Percentiles rank a stretch among this genome's conserved stretches.
These are phyloP conservation scores for Talaromyces proteolyticus DNA, from an alignment of 495 filamentous ascomycete species.

Conservation along the genomic window DNA sequence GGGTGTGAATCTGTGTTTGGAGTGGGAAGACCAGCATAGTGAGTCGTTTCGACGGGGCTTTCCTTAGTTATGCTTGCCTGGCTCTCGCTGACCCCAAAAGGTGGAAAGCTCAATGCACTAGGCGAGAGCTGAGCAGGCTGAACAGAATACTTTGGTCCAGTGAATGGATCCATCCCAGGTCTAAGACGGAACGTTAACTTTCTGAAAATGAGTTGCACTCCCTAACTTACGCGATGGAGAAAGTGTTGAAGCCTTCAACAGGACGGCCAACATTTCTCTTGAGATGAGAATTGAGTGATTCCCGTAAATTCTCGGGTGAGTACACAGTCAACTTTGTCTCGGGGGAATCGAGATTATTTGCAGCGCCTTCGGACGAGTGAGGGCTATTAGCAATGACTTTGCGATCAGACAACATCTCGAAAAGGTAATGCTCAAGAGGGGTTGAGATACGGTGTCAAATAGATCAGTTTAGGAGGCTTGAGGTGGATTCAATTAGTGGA, in stretches of 20 bases:
- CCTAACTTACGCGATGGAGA: slow-evolving; percentile 4
- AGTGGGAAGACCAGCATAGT: slow-evolving; percentile 3
- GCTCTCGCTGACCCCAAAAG: background rate
- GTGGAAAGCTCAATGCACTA: background rate
- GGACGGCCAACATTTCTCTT: slow-evolving; percentile 9
- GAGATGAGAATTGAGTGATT: slow-evolving; percentile 13
- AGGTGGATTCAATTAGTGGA: too few relatives aligned
- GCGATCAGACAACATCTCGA: slow-evolving; percentile 8
- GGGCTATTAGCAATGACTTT: slow-evolving; percentile 37
- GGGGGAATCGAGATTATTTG: slow-evolving; percentile 55
- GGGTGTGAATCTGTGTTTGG: slow-evolving; percentile 2
- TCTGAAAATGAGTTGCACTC: background rate
- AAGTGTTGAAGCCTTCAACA: slow-evolving; percentile 6
- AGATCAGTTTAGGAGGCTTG: too few relatives aligned
- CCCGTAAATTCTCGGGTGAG: slow-evolving; percentile 50
- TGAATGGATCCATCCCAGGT: slow-evolving; percentile 21
- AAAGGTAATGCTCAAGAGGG: too few relatives aligned
- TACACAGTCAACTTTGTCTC: slow-evolving; percentile 58
- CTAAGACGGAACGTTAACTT: slow-evolving; percentile 11
- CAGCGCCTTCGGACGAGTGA: slow-evolving; percentile 49
- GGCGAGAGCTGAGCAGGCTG: slow-evolving; percentile 19
- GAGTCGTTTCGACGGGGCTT: background rate
- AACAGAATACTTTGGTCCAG: slow-evolving; percentile 12
- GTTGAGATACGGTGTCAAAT: too few relatives aligned
- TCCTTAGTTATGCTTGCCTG: background rate